phyloP scores from a whole-genome alignment of 768 basidiomycete genomes.

The Kwoniella pini region DNA sequence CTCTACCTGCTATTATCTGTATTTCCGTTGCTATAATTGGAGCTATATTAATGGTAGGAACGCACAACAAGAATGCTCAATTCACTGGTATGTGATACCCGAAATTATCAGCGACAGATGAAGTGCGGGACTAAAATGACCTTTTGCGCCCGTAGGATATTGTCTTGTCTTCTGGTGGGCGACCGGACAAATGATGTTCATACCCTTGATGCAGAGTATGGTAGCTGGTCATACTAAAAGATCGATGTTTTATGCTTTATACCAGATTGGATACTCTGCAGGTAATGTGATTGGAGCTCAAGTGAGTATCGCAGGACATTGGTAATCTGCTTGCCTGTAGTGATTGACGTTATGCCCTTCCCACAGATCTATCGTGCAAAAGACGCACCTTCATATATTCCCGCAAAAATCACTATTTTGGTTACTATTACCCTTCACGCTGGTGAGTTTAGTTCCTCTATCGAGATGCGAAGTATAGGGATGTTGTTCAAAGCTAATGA shows the following conservation, averaged over 20 bases:
- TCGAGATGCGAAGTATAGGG: neutral
- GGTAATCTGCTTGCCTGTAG: no score
- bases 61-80: slow-evolving; percentile 6
- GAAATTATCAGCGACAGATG: neutral
- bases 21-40: slow-evolving; percentile 3
- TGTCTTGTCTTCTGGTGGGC: slow-evolving; percentile 6
- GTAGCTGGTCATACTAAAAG: slow-evolving; percentile 4
- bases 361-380: neutral
- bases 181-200: slow-evolving; percentile 5
- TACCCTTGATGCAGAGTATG: slow-evolving; percentile 4
- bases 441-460: neutral
- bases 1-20: slow-evolving; percentile 6
- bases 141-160: neutral
- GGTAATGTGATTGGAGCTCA: slow-evolving; percentile 1
- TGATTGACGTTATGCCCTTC: neutral
- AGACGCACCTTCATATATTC: slow-evolving; percentile 1
- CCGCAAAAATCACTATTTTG: slow-evolving; percentile 5
- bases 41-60: slow-evolving; percentile 1
- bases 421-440: slow-evolving; percentile 3
- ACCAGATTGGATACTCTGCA: slow-evolving; percentile 2
- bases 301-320: neutral
- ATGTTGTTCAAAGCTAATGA: neutral
- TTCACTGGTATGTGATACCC: neutral
- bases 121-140: neutral
- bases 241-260: slow-evolving; percentile 6